Base-by-base conservation (phyloP, 371 early-diverging fungal genomes). In the Mucor indicus region DNA sequence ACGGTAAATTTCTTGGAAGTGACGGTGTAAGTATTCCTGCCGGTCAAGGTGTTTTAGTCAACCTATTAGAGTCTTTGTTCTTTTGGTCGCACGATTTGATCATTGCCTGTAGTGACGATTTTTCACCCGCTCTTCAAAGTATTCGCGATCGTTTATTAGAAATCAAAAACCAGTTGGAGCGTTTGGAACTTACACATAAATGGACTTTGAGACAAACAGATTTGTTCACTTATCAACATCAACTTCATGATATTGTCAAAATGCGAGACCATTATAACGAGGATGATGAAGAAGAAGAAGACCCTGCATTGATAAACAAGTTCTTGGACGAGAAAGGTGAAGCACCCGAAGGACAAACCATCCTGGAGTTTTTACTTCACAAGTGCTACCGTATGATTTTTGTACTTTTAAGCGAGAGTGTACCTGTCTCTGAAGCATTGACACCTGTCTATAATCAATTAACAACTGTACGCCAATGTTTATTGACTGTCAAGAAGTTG, bases 191-290 rank as follows among this genome's bases (percentile, higher is more conserved):
- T 43, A 87, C 89, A 2, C 83, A 84, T 54, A 86, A 89, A 48
- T 93, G 93, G 92, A 85, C 87, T 4, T 44, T 88, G 45, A 81
- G 90, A n/a, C 87, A 90, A 58, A 85, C 88, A 1, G 92, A 92
- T 62, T 51, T 94, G 38, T 87, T 87, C 69, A 84, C 84, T 46
- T 86, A 89, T 55, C 89, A 92, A 55, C 82, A 83, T 39, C 90
- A 88, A 51, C 61, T 91, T 40, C 80, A 75, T 39, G 86, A 89
- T 38, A 86, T 91, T 51, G 80, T 86, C 13, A 60, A 69, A 1
- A 64, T 84, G 73, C 73, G 12, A 12, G n/a, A 83, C 17, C 69
- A 64, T 41, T 62, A 76, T 27, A 50, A 50, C 10, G 38, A 41
- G 7, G 51, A 64, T 40, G 55, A 52, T 11, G 70, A 66, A 13